Base-by-base conservation (phyloP, 306 rosid genomes). In the Sicyos baderoa region DNA sequence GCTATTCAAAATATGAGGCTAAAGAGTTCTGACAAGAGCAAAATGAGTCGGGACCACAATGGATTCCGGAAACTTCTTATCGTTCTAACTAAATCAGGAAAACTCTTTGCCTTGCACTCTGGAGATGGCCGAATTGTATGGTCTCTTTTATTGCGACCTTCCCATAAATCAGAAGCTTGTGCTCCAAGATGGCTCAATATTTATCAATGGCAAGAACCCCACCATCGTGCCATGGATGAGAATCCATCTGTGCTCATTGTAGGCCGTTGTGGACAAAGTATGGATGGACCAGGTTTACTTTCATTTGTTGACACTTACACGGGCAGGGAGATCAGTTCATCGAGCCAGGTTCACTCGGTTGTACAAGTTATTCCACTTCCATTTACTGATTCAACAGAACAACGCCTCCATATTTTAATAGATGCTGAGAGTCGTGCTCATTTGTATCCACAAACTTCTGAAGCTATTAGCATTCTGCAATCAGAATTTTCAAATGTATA, bases 181-280 rank as follows among this genome's bases (percentile, higher is more conserved):
- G 75, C 78, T 76, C 96, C 99, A 8, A 81, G 74, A 55, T 91
- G 94, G 78, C 86, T 88, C 75, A 88, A 72, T 68, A 67, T 94
- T 73, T 94, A 90, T 86, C 96, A 94, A 86, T 94, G 99, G 99
- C 99, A 85, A 85, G 83, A 86, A 68, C 99, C 97, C 3, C 99
- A 94, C 80, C 97, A 94, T 79, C 95, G 86, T 76, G 99, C 96
- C 44, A 17, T 93, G 88, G 96, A 94, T 75, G 91, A 86, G 76
- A 88, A 94, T 82, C 99, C 99, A 68, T 88, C 96, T 72, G 74
- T 88, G 69, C 90, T 94, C 61, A 70, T 94, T 57, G 86, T 81
- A 72, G 99, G 97, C 61, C 87, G 73, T 69, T 94, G 97, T 75
- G 90, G 90, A 70, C 79, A 83, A 79, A 78, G 79, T 78, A 81